phyloP scores from a whole-genome alignment of 225 moss, liverwort and hornwort genomes.

The Antitrichia curtipendula region DNA sequence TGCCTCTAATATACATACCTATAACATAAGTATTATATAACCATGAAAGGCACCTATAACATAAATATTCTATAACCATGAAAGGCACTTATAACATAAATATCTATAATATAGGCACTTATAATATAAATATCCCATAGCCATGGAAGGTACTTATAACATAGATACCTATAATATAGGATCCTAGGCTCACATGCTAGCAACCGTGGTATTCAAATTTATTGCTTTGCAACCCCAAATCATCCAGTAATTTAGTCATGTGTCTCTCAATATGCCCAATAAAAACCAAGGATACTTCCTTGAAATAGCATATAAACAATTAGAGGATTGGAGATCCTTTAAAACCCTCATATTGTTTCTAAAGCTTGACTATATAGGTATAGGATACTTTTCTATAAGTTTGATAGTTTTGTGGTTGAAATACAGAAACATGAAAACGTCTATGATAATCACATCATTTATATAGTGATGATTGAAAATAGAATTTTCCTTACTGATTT shows the following conservation, averaged over 20 bases:
- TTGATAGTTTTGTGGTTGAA: background rate
- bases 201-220: no score
- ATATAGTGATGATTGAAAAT: background rate
- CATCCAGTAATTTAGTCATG: background rate
- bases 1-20: no score
- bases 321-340: accelerated
- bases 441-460: background rate
- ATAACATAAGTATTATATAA: no score
- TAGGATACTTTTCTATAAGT: background rate
- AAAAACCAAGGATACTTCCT: background rate
- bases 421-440: background rate
- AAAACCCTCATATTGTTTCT: background rate
- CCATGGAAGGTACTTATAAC: no score
- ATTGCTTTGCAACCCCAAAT: accelerated
- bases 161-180: no score
- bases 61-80: no score
- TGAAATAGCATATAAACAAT: background rate
- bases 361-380: background rate
- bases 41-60: no score
- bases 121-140: no score
- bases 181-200: no score
- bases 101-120: no score
- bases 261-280: accelerated
- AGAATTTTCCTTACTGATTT: accelerated
- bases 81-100: no score